Evolutionary conservation across 495 filamentous ascomycete species (phyloP).

Genomic region (Evansstolkia leycettana): DNA sequence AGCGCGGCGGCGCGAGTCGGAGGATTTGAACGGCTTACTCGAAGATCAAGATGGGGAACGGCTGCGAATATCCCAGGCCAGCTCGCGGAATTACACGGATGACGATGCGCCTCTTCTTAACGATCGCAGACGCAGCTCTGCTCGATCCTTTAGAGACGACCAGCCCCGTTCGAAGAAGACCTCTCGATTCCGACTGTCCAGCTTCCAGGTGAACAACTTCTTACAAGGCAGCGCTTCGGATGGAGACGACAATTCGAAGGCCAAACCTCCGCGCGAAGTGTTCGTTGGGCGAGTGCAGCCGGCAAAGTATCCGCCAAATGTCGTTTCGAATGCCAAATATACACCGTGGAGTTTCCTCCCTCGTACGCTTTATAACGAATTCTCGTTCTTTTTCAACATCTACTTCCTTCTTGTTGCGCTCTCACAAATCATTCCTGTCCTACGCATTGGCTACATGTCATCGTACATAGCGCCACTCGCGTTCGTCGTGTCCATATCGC

Average conservation of each 20-base stretch:
- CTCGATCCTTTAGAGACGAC: constrained; percentile 17
- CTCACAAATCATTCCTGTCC: constrained; percentile 77
- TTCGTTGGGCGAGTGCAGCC: constrained; percentile 30
- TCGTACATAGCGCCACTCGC: constrained; percentile 90
- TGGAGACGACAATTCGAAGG: constrained; percentile 11
- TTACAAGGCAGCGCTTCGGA: constrained; percentile 9
- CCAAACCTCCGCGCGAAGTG: constrained; percentile 29
- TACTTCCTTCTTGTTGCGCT: constrained; percentile 94
- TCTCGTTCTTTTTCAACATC: constrained; percentile 99
- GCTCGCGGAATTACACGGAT: constrained; percentile 36
- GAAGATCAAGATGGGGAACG: constrained; percentile 34
- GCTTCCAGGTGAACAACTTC: constrained; percentile 13
- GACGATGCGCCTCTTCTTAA: constrained; percentile 58
- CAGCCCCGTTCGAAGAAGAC: constrained; percentile 13
- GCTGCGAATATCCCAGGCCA: constrained; percentile 31
- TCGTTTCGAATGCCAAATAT: constrained; percentile 95
- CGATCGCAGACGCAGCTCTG: constrained; percentile 17
- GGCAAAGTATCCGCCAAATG: constrained; percentile 48
- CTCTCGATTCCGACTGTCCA: constrained; percentile 18
- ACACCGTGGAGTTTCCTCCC: constrained; percentile 93
- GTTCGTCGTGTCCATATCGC: constrained; percentile 80
- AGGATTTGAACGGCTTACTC: constrained; percentile 42
- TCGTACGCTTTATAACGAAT: constrained; percentile 91
- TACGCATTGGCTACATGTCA: constrained; percentile 87
- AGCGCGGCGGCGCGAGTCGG: constrained; percentile 21